phyloP scores from a whole-genome alignment of 1,284 basidiomycete genomes.

The Boletus semigastroideus region DNA sequence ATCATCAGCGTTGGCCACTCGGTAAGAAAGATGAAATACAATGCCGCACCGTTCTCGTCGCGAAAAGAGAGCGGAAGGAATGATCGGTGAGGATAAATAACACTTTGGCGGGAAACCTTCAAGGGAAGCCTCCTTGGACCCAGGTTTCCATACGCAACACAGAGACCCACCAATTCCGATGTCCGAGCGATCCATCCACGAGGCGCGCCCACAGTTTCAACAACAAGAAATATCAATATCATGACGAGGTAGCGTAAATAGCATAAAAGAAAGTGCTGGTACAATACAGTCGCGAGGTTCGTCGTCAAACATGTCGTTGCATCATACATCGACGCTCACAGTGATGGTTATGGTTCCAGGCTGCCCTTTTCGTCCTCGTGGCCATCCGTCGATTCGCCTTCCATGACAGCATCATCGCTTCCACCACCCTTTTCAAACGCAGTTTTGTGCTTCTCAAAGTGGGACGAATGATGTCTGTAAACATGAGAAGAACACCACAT shows the following conservation, averaged over 20 bases:
- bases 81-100: too few relatives aligned
- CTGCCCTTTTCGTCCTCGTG: slow-evolving; percentile 21
- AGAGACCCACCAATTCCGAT: too few relatives aligned
- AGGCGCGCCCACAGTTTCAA: too few relatives aligned
- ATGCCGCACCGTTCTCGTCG: too few relatives aligned
- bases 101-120: too few relatives aligned
- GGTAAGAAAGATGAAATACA: too few relatives aligned
- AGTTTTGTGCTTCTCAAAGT: slow-evolving; percentile 81
- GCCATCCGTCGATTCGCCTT: slow-evolving; percentile 8
- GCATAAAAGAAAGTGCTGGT: not conserved
- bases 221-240: not conserved
- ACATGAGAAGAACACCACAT: not conserved
- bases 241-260: too few relatives aligned
- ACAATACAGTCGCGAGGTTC: not conserved
- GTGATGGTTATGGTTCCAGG: slow-evolving; percentile 11
- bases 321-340: not conserved
- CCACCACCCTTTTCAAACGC: slow-evolving; percentile 79
- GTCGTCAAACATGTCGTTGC: not conserved
- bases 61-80: too few relatives aligned
- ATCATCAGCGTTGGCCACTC: too few relatives aligned
- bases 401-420: slow-evolving; percentile 41
- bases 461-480: slow-evolving; percentile 69
- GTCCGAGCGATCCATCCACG: too few relatives aligned
- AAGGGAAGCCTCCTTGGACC: too few relatives aligned
- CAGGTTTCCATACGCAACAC: too few relatives aligned